Percentiles rank a stretch among this genome's conserved stretches.
Conservation (phyloP, 2,329 filamentous ascomycete genomes). For the Ceratocystis cubensis region DNA sequence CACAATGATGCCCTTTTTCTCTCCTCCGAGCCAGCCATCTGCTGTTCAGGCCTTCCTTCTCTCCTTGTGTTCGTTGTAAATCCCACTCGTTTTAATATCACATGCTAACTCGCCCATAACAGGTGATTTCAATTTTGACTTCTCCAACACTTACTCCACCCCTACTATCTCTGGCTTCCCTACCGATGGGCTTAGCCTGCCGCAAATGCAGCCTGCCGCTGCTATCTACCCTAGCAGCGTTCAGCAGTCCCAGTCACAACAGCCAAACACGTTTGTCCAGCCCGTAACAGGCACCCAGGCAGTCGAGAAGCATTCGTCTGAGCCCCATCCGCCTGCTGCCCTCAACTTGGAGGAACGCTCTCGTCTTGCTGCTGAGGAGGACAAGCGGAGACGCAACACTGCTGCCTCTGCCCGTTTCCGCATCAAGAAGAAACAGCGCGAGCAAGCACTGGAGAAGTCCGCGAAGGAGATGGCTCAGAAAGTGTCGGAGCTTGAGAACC, state of each 20-base stretch:
- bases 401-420: conserved; percentile 80
- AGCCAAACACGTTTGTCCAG: conserved; percentile 19
- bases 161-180: conserved; percentile 5
- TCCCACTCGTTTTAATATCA: conserved; percentile 13
- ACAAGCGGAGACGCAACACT: conserved; percentile 80
- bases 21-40: not conserved
- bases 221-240: conserved; percentile 34
- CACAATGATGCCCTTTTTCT: not conserved
- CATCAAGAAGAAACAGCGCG: conserved; percentile 91
- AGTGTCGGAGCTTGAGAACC: conserved; percentile 57
- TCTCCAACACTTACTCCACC: conserved; percentile 32
- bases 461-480: conserved; percentile 77
- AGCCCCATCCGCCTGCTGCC: conserved; percentile 32
- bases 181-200: conserved; percentile 29
- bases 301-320: conserved; percentile 36
- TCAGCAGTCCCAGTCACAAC: conserved; percentile 26
- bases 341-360: conserved; percentile 57
- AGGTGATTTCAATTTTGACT: conserved; percentile 27
- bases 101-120: conserved; percentile 15
- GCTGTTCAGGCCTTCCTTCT: not conserved
- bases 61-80: conserved; percentile 1
- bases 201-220: conserved; percentile 43
- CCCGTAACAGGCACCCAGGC: conserved; percentile 25
- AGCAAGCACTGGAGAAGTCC: conserved; percentile 69
- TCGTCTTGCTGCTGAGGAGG: conserved; percentile 67